Conservation (phyloP, 148 eudicot species). For the Cornus controversa region DNA sequence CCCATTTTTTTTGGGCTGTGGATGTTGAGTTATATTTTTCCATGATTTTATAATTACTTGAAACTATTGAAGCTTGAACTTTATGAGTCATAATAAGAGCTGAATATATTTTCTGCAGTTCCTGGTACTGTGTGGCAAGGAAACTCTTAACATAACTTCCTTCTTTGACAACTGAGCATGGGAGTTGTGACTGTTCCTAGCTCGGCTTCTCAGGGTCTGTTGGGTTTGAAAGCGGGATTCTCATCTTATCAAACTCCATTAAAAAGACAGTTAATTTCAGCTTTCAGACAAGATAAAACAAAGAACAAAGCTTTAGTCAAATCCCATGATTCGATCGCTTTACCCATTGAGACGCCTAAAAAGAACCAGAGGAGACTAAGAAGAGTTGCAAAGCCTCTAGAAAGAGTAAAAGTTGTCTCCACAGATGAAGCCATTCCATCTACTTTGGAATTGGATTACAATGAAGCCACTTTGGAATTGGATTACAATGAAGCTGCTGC, state of each 20-base stretch:
- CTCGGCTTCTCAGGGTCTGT: slow-evolving; percentile 70
- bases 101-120: not conserved
- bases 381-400: slow-evolving; percentile 42
- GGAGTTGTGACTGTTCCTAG: slow-evolving; percentile 95
- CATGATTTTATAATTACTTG: not conserved
- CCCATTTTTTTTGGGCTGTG: not conserved
- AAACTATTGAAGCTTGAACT: not conserved
- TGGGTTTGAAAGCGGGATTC: slow-evolving; percentile 50
- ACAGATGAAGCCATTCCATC: slow-evolving; percentile 43
- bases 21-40: not conserved
- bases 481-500: slow-evolving; percentile 90
- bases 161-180: slow-evolving; percentile 48
- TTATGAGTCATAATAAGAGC: slow-evolving; percentile 1
- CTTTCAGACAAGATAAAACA: slow-evolving; percentile 56
- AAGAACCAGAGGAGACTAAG: slow-evolving; percentile 55
- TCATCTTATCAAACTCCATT: slow-evolving; percentile 35
- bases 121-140: not conserved
- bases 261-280: slow-evolving; percentile 47
- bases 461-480: slow-evolving; percentile 68
- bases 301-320: slow-evolving; percentile 49
- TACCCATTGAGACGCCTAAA: slow-evolving; percentile 48
- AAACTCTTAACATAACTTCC: not conserved
- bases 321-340: slow-evolving; percentile 43
- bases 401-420: slow-evolving; percentile 44
- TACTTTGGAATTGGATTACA: slow-evolving; percentile 59